Evolutionary conservation across 2,329 filamentous ascomycete genomes (phyloP), one percentile per base, ranked within the genome.

Genomic region (Penicillium sp.): DNA sequence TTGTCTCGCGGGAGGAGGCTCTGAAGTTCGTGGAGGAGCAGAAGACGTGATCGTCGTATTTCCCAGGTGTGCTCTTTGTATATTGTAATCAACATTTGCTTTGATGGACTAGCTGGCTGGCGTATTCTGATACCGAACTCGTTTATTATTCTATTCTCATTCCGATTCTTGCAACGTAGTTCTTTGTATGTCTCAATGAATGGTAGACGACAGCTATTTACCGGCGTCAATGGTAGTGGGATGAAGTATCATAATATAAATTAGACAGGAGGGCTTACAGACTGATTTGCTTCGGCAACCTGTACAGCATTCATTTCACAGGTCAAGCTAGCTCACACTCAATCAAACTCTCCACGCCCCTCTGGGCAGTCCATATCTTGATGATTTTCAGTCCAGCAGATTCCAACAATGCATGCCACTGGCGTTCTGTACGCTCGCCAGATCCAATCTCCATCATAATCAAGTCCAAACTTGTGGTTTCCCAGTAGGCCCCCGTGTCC

Each of bases 1-100:
- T 91, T 45, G 90, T 96, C 43, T 84, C 81, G 55, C 82, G 83
- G 48, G 88, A 95, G 57, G 87, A 93, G 62, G 93, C 93, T 26
- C 75, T 98, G 59, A 84, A 87, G 64, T 98, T 98, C 67, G 90
- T 98, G 12, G 91, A 97, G 67, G 91, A 89, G 19, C 88, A 95
- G 69, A 77, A 77, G 64, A 59, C 66, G 15, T 72, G 51, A 64
- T 38, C 19, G 3, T 35, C 15, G 13, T 17, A 15, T 46, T 40
- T 37, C 33, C 28, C 9, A 31, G 29, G 26, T 39, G 31, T 53
- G 41, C 53, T 46, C 13, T 53, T 31, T 48, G 33, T 44, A 47
- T 54, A 48, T 50, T 51, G 51, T 46, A 46, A 37, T 45, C 49
- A 37, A 38, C 31, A 21, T 46, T 51, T 51, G 32, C 49, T 46